These are phyloP conservation scores for Thelonectria rubi DNA, from an alignment of 2,329 filamentous ascomycete species.

Conservation along the genomic window DNA sequence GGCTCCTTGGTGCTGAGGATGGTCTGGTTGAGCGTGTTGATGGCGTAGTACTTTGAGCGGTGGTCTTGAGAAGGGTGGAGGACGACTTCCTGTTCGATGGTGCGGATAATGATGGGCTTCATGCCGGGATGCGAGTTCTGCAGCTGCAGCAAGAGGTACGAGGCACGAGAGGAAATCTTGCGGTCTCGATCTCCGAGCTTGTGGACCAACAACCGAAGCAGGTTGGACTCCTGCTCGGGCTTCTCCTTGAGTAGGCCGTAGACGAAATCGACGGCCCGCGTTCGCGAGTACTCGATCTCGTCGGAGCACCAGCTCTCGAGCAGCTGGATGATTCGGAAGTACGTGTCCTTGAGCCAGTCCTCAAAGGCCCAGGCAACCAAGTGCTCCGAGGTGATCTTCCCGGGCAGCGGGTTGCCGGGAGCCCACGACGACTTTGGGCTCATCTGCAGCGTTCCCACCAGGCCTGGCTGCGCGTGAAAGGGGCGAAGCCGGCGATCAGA, in stretches of 20 bases:
- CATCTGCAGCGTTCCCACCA: constrained; percentile 76
- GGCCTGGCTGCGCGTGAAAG: constrained; percentile 81
- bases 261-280: constrained; percentile 87
- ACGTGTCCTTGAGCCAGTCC: constrained; percentile 92
- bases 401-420: constrained; percentile 74
- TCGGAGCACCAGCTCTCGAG: constrained; percentile 94
- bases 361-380: constrained; percentile 91
- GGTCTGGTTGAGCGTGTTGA: constrained; percentile 97
- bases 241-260: constrained; percentile 93
- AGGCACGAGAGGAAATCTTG: constrained; percentile 93
- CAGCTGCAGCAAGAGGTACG: constrained; percentile 91
- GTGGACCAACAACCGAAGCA: constrained; percentile 90
- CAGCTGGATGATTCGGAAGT: constrained; percentile 92
- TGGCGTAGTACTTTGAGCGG: constrained; percentile 92
- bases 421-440: constrained; percentile 69
- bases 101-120: constrained; percentile 87
- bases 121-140: constrained; percentile 90
- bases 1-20: constrained; percentile 88
- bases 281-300: constrained; percentile 92
- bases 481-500: constrained; percentile 80
- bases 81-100: constrained; percentile 87
- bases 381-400: constrained; percentile 77
- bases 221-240: constrained; percentile 95
- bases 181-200: constrained; percentile 95
- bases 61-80: constrained; percentile 87